Evolutionary conservation across 176 grass and related monocot genomes (phyloP), one percentile per base, ranked within the genome.

Genomic region (Oryza meridionalis): DNA sequence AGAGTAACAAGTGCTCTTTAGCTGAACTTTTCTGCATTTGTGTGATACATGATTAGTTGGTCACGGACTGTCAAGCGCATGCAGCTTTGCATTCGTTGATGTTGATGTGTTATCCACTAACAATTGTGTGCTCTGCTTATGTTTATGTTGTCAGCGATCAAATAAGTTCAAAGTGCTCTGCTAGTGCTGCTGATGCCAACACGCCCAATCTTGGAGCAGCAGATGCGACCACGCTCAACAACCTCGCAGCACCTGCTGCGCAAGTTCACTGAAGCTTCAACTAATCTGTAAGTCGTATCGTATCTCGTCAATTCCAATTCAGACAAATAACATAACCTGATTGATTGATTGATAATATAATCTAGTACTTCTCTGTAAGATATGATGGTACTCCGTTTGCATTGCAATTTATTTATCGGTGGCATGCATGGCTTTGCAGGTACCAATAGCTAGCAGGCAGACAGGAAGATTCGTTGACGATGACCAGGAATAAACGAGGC

Each of bases 261-360:
- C 8, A 50, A 27, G 43, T 58, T 14, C n/a, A 42, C 9, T 84
- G 82, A 62, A 17, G 8, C 24, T 14, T 6, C 46, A 88, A 67
- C 46, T 68, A 27, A 79, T 37, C 45, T 73, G 81, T 69, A 74
- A 27, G 81, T 43, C 42, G 42, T 71, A 17, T 49, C 13, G 45
- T 11, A 40, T 43, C 42, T 35, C 66, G 58, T 25, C 19, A 13
- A 2, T 4, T 19, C 12, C 3, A 62, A 11, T 24, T 24, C 58
- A 62, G 58, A 24, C 58, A 24, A 0, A 22, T 17, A 10, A 4
- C 78, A 46, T 6, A 13, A 24, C 37, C 17, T 75, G 33, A 13
- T 12, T 8, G 38, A 13, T 12, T 8, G 38, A 8, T 40, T 8
- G 38, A 8, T 40, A 40, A 40, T 40, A 40, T 38, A 5, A 31